Base-by-base conservation (phyloP, 805 yeast species). In the Metschnikowia arizonensis region DNA sequence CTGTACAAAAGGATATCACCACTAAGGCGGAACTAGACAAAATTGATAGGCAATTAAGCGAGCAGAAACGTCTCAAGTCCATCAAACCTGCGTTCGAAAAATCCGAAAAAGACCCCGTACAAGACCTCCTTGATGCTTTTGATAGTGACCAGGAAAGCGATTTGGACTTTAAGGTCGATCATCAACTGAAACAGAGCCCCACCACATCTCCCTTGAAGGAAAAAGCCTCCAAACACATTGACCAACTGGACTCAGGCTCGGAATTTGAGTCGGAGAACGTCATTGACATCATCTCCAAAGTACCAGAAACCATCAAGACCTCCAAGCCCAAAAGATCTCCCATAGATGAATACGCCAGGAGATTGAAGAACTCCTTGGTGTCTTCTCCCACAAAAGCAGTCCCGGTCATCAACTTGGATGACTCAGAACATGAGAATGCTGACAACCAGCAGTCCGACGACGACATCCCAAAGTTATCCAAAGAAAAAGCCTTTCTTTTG, bases 321-420 rank as follows among this genome's bases (percentile, higher is more conserved):
- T 19, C 33, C 45, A 24, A 37, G 26, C 25, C 36, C 24, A 50
- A 26, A 50, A 50, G 23, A 40, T 48, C 45, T 11, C 74, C 73
- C 2, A 60, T 70, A 25, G 68, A 66, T 32, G 44, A 52, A 14
- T 71, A 71, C 49, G 72, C 72, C 18, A 60, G 60, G 35, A 61
- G 50, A 17, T 52, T 71, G 31, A 65, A 62, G 34, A 50, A 56
- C 23, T 54, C 57, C 41, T 49, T 66, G 31, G 33, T 49, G 3
- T 59, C 64, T 2, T 60, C 65, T 3, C 68, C 70, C 1, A 55
- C 61, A 11, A 48, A 46, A 18, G 33, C 46, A 1, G 39, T 47
- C n/a, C 50, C 46, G 3, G 44, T 55, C 42, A 58, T 65, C 9
- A 45, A 47, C 3, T 56, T 65, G 35, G 71, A 61, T 31, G 64